phyloP scores from a whole-genome alignment of 352 stramenopile genomes.

The Phytophthora pinifolia region DNA sequence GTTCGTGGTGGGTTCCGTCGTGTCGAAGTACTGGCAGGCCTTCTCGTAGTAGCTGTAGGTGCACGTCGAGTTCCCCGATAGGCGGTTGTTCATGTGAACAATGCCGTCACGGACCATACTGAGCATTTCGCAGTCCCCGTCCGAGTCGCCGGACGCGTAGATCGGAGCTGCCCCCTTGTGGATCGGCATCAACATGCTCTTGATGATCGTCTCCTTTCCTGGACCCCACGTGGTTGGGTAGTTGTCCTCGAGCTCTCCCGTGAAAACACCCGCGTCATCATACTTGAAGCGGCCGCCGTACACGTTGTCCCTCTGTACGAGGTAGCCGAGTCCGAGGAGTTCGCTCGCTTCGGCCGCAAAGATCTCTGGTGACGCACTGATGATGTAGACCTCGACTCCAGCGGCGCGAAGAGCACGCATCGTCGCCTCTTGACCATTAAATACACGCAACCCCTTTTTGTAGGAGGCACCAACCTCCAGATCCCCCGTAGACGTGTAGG shows the following conservation, averaged over 20 bases:
- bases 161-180: slow-evolving; percentile 44
- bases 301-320: slow-evolving; percentile 42
- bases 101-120: slow-evolving; percentile 48
- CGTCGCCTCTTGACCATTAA: slow-evolving; percentile 49
- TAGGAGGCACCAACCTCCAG: slow-evolving; percentile 35
- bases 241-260: slow-evolving; percentile 30
- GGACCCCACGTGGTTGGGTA: slow-evolving; percentile 61
- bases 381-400: slow-evolving; percentile 43
- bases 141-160: slow-evolving; percentile 29
- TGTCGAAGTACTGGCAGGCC: slow-evolving; percentile 42
- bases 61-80: slow-evolving; percentile 41
- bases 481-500: slow-evolving; percentile 34
- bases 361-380: slow-evolving; percentile 48
- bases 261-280: slow-evolving; percentile 32
- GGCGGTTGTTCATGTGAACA: slow-evolving; percentile 55
- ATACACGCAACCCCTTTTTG: slow-evolving; percentile 43
- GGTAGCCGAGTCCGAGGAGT: slow-evolving; percentile 39
- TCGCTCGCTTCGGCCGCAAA: slow-evolving; percentile 40
- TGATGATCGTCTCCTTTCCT: slow-evolving; percentile 48
- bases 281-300: slow-evolving; percentile 49
- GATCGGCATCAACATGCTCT: slow-evolving; percentile 38
- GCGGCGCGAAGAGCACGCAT: slow-evolving; percentile 45
- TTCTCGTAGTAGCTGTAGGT: slow-evolving; percentile 59
- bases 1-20: slow-evolving; percentile 32
- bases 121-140: slow-evolving; percentile 54